These are phyloP conservation scores for Aspergillus brunneoviolaceus DNA, from an alignment of 2,329 filamentous ascomycete genomes.

Conservation along the genomic window DNA sequence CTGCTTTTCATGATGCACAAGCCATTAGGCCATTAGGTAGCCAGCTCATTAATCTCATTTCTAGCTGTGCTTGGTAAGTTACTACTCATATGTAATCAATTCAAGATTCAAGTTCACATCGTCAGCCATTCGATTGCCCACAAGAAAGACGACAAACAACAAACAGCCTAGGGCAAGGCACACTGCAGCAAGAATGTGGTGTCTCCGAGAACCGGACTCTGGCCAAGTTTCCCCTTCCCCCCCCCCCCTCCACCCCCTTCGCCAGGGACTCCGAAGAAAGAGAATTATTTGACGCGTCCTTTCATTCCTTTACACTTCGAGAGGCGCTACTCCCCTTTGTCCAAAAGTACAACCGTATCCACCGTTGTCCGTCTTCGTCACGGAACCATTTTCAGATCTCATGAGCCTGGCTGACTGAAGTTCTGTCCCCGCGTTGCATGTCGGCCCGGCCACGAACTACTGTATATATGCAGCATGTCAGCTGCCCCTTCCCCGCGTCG, in stretches of 20 bases:
- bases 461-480: not conserved
- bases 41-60: not conserved
- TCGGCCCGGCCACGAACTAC: not conserved
- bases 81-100: too few species aligned
- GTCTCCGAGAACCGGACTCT: not conserved
- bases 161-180: not conserved
- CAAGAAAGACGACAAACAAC: not conserved
- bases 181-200: conserved; percentile 1
- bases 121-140: not conserved
- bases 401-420: too few species aligned
- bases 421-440: too few species aligned
- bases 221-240: not conserved
- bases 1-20: not conserved
- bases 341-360: too few species aligned
- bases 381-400: not conserved
- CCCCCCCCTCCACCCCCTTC: not conserved
- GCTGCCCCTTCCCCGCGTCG: not conserved
- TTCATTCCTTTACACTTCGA: not conserved
- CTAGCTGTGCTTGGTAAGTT: not conserved
- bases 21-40: not conserved
- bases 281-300: conserved; percentile 8
- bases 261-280: not conserved
- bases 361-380: not conserved
- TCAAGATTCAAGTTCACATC: too few species aligned
- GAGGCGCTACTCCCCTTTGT: too few species aligned